Evolutionary conservation across 306 rosid genomes (phyloP).

Genomic region (Lathyrus oleraceus): DNA sequence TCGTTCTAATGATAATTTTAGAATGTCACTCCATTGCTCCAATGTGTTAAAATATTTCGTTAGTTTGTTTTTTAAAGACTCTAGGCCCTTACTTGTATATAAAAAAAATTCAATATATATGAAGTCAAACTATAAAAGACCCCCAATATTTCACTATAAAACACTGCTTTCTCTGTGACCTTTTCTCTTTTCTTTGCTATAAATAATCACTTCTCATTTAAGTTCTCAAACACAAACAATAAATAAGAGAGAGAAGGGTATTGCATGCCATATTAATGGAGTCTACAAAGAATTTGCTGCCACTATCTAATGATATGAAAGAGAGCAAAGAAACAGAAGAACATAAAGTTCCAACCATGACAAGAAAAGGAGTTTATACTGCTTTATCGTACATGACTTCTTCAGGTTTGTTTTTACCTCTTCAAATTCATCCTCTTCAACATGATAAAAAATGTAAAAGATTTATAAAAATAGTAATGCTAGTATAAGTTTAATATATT

Average conservation of each 20-base stretch:
- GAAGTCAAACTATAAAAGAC: no score
- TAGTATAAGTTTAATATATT: no score
- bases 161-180: background rate
- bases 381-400: constrained; percentile 75
- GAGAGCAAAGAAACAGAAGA: constrained; percentile 29
- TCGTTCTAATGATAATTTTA: no score
- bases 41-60: no score
- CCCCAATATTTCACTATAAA: no score
- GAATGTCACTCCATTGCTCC: no score
- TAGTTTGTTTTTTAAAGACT: no score
- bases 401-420: constrained; percentile 47
- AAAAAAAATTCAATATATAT: no score
- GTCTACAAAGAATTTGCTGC: constrained; percentile 37
- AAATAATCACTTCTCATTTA: constrained; percentile 9
- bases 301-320: constrained; percentile 34
- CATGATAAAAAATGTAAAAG: no score
- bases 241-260: background rate
- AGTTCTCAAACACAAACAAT: background rate
- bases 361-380: constrained; percentile 60
- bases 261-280: constrained; percentile 38
- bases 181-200: constrained; percentile 8
- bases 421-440: background rate
- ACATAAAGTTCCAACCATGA: constrained; percentile 46
- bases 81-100: no score
- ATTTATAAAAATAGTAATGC: no score